Percentiles rank a stretch among this genome's conserved stretches.
Conservation (phyloP, 345 rosid species). For the Psidium guajava region DNA sequence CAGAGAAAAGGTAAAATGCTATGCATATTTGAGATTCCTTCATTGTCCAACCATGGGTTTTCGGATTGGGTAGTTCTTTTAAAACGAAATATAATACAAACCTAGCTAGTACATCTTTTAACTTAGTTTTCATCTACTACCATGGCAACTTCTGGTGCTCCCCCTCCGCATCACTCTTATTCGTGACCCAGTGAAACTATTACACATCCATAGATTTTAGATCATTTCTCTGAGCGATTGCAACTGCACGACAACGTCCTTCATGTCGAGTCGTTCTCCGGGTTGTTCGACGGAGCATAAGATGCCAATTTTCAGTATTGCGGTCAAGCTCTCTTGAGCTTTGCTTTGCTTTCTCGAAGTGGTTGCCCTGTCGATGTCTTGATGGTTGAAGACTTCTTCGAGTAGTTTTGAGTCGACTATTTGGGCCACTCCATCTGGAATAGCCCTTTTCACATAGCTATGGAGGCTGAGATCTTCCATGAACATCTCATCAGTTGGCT, state of each 20-base stretch:
- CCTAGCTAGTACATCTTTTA: background rate
- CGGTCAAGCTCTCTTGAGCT: background rate
- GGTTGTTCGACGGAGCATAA: conserved; percentile 7
- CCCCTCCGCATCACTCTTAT: background rate
- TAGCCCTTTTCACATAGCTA: conserved; percentile 3
- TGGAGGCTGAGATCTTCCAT: conserved; percentile 14
- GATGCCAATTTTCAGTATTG: conserved; percentile 5
- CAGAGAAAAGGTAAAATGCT: background rate
- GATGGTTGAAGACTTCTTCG: background rate
- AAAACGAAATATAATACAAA: background rate
- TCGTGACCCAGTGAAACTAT: background rate
- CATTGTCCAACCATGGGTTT: background rate
- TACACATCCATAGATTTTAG: background rate
- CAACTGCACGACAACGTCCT: background rate
- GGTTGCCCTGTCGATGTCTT: background rate
- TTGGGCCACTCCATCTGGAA: conserved; percentile 6
- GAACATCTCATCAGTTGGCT: conserved; percentile 18
- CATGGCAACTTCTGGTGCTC: background rate
- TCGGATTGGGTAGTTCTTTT: background rate
- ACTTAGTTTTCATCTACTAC: background rate
- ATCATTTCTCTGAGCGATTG: background rate
- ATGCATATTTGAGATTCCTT: background rate
- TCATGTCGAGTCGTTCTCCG: conserved; percentile 1
- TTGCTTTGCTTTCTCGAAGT: background rate
- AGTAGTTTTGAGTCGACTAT: conserved; percentile 4